These are phyloP conservation scores for Paramecium tetraurelia DNA, from an alignment of 73 alveolate species.

Conservation along the genomic window DNA sequence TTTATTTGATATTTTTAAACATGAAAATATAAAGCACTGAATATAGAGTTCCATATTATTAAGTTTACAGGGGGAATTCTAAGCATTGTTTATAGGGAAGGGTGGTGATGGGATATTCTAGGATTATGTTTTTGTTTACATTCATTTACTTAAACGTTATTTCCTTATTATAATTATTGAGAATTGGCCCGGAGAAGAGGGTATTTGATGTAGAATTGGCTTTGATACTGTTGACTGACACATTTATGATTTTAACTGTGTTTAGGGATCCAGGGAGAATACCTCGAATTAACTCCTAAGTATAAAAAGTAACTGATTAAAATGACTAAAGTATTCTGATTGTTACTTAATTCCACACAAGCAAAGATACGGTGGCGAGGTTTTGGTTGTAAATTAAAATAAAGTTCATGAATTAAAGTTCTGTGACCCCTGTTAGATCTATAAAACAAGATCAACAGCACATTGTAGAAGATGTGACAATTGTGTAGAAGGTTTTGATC, in stretches of 20 bases:
- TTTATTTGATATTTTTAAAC: not conserved
- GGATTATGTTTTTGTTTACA: not conserved
- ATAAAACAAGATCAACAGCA: constrained; percentile 7
- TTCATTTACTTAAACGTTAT: not conserved
- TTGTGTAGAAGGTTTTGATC: constrained; percentile 56
- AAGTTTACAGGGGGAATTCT: not conserved
- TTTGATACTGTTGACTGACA: not conserved
- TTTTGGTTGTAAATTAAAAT: not conserved
- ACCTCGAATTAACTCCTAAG: not conserved
- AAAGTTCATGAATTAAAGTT: not conserved
- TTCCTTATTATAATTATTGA: not conserved
- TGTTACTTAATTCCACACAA: constrained; percentile 32
- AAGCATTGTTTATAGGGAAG: not conserved
- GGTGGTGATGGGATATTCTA: not conserved
- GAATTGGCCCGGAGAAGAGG: not conserved
- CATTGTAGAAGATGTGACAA: constrained; percentile 61
- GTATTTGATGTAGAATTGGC: not conserved
- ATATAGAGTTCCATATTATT: not conserved
- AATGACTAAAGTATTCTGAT: constrained; percentile 10
- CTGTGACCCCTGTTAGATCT: constrained; percentile 54
- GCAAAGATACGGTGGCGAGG: not conserved
- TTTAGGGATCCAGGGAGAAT: constrained; percentile 22
- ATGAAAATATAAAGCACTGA: not conserved
- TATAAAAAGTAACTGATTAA: not conserved
- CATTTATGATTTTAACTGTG: not conserved